A percentile compares a stretch with the other conserved stretches of the same genome.
Conservation (phyloP, 768 basidiomycete genomes). For the Lyophyllum shimeji region DNA sequence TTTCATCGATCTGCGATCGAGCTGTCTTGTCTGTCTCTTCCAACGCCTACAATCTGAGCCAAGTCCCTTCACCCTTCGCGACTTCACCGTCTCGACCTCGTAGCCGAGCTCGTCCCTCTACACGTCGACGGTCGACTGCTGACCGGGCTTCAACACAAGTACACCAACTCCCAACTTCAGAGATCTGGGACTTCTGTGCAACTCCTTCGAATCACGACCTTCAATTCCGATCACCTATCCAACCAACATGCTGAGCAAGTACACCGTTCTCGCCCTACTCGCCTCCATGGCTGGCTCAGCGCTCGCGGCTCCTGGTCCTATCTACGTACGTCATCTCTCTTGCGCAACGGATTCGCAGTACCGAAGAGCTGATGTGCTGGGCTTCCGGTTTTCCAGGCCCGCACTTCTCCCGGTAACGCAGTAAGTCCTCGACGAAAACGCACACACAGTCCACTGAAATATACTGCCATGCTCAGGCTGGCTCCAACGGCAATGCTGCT, state of each 20-base stretch:
- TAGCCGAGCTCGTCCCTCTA: constrained; percentile 1
- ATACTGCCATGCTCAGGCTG: not conserved
- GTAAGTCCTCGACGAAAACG: not conserved
- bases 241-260: constrained; percentile 24
- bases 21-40: constrained; percentile 14
- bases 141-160: not conserved
- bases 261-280: constrained; percentile 23
- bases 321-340: not conserved
- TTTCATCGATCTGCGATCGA: constrained; percentile 16
- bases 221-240: not conserved
- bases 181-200: no score
- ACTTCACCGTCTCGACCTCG: not conserved
- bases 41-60: constrained; percentile 15
- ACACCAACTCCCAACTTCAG: no score
- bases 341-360: no score
- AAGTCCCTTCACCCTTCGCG: not conserved
- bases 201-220: not conserved
- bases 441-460: not conserved
- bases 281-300: constrained; percentile 22
- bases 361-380: no score
- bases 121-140: not conserved
- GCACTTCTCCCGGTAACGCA: not conserved
- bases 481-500: not conserved
- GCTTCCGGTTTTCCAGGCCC: not conserved
- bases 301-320: constrained; percentile 22